Base-by-base conservation (phyloP, 495 filamentous ascomycete genomes). In the Xylaria scruposa region DNA sequence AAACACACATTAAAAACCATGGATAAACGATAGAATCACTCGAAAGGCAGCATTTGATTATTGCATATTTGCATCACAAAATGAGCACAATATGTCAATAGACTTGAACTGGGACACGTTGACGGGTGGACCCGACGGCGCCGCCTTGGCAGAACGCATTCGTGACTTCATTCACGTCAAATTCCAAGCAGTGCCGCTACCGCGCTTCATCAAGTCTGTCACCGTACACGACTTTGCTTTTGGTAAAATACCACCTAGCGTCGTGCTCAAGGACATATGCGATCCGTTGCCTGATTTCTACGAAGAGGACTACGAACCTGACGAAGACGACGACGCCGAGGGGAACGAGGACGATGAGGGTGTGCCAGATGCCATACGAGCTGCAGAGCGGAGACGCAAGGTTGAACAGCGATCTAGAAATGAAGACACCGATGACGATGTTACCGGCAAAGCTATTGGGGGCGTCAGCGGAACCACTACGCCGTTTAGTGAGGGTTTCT, bases 241-340 rank as follows among this genome's bases (percentile, higher is more conserved):
- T 76, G 96, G 96, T 26, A 88, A 84, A 2, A 89, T 96, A 60
- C 85, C 91, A 1, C 96, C 96, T 1, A 89, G 94, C 70, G 84
- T 99, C 31, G 94, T 97, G 79, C 89, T 99, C 54, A 98, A 97
- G 82, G 95, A 98, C 75, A 93, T 99, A 70, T 95, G 95, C 76
- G 95, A 98, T 80, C 96, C 96, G 0, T 88, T 98, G 59, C 89
- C 93, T 3, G 96, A 98, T 73, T 99, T 99, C 77, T 99, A 99
- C 83, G 97, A 98, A 75, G 92, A 93, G 74, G 91, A 93, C 60
- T 85, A 90, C 13, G 86, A 86, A 7, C 80, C 84, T 26, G 81
- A 84, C 46, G 83, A 84, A 19, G 84, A 83, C 0, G 80, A 81
- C 0, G 82, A 84, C 1, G 81, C 81, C 24, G 80, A 80, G 17